Conservation (phyloP, 805 yeast genomes). For the Starmerella stigmatis region DNA sequence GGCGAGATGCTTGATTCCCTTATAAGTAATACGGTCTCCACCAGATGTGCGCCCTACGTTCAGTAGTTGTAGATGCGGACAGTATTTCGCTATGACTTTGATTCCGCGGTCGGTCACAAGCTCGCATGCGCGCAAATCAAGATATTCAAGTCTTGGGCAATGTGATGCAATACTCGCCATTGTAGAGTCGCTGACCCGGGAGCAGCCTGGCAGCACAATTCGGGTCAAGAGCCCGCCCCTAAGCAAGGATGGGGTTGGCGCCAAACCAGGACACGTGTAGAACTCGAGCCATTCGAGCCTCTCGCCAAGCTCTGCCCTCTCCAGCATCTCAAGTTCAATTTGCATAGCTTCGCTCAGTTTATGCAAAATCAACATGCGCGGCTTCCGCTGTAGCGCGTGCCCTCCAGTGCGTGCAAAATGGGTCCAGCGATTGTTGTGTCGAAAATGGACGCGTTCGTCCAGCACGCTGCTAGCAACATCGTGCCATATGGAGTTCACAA, state of each 20-base stretch:
- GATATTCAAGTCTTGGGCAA: slow-evolving; percentile 49
- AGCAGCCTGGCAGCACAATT: slow-evolving; percentile 62
- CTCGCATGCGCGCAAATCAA: slow-evolving; percentile 82
- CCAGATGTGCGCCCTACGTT: slow-evolving; percentile 71
- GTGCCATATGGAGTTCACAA: slow-evolving; percentile 62
- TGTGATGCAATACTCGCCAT: slow-evolving; percentile 41
- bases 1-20: slow-evolving; percentile 49
- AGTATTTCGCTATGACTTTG: slow-evolving; percentile 51
- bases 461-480: slow-evolving; percentile 45
- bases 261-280: slow-evolving; percentile 66
- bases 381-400: slow-evolving; percentile 22
- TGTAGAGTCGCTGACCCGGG: slow-evolving; percentile 48
- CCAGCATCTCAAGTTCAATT: slow-evolving; percentile 41
- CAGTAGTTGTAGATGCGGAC: slow-evolving; percentile 46
- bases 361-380: slow-evolving; percentile 49
- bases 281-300: slow-evolving; percentile 61
- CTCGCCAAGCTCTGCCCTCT: slow-evolving; percentile 36
- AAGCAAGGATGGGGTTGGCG: slow-evolving; percentile 45
- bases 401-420: slow-evolving; percentile 32
- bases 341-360: slow-evolving; percentile 50
- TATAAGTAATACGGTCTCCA: slow-evolving; percentile 61
- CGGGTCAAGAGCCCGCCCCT: slow-evolving; percentile 34
- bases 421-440: slow-evolving; percentile 38
- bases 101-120: slow-evolving; percentile 65
- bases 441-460: slow-evolving; percentile 46